Conservation (phyloP, 139 green algal genomes). For the Tetratostichococcus sp. region DNA sequence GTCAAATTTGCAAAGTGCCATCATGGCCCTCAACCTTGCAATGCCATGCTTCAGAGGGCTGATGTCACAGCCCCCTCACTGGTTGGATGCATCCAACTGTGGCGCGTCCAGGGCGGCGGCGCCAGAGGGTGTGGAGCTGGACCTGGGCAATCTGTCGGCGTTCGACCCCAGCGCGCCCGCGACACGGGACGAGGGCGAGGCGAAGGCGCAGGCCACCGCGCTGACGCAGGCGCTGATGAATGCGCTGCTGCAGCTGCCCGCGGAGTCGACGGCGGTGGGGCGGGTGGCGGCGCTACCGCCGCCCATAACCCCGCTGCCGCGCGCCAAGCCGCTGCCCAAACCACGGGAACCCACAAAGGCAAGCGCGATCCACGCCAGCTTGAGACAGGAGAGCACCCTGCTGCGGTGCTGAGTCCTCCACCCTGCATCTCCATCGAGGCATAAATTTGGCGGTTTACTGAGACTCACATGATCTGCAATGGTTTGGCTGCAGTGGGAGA, state of each 20-base stretch:
- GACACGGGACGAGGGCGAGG: constrained; percentile 26
- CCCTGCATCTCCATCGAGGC: too few relatives aligned
- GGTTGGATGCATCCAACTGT: too few relatives aligned
- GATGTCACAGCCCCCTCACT: too few relatives aligned
- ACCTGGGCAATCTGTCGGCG: constrained; percentile 80
- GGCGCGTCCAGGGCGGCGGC: constrained; percentile 11
- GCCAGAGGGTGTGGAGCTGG: constrained; percentile 67
- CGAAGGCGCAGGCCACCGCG: constrained; percentile 43
- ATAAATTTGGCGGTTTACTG: too few relatives aligned
- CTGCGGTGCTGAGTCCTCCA: too few relatives aligned
- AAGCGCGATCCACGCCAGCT: too few relatives aligned
- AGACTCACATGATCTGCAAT: too few relatives aligned
- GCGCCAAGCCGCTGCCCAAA: constrained; percentile 81
- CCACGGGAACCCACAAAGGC: constrained; percentile 75
- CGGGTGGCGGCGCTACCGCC: constrained; percentile 70
- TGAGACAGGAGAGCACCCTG: too few relatives aligned
- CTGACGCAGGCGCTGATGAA: constrained; percentile 69
- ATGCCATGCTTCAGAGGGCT: background rate
- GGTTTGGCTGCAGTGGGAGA: too few relatives aligned
- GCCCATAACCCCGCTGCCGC: constrained; percentile 65
- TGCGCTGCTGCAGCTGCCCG: constrained; percentile 72
- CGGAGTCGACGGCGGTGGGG: constrained; percentile 49
- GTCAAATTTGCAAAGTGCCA: background rate
- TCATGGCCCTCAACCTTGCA: background rate
- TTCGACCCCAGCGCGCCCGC: constrained; percentile 69